phyloP scores from a whole-genome alignment of 1,284 basidiomycete genomes.

The Austroboletus olivaceoglutinosus region DNA sequence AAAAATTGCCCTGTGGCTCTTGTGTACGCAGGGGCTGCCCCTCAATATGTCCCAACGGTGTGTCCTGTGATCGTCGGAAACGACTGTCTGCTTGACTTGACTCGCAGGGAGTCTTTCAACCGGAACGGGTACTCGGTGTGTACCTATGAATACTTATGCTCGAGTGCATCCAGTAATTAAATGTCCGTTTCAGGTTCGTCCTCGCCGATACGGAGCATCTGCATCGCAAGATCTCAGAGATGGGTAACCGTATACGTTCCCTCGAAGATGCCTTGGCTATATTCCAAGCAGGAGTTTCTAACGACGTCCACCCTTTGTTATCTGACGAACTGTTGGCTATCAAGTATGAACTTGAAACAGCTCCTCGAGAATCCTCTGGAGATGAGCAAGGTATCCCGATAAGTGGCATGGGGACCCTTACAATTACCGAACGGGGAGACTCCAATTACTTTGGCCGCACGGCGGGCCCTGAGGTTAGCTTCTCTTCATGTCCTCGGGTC shows the following conservation, averaged over 20 bases:
- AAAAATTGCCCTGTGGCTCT: constrained; percentile 54
- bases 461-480: constrained; percentile 49
- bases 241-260: constrained; percentile 70
- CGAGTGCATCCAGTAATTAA: neutral
- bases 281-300: constrained; percentile 59
- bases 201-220: constrained; percentile 69
- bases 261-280: constrained; percentile 67
- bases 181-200: constrained; percentile 47
- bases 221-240: constrained; percentile 65
- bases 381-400: constrained; percentile 36
- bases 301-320: constrained; percentile 62
- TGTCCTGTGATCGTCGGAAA: neutral
- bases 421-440: constrained; percentile 58
- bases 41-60: constrained; percentile 53
- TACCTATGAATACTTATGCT: constrained; percentile 2
- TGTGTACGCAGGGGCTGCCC: constrained; percentile 45
- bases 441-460: constrained; percentile 71
- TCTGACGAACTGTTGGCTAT: constrained; percentile 58
- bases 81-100: neutral
- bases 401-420: constrained; percentile 57
- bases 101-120: constrained; percentile 47
- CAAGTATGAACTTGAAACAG: constrained; percentile 53
- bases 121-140: constrained; percentile 57
- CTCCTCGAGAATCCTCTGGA: constrained; percentile 23
- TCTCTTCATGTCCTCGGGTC: neutral